phyloP scores from a whole-genome alignment of 2,329 filamentous ascomycete species.

The Aspergillus arachidicola region DNA sequence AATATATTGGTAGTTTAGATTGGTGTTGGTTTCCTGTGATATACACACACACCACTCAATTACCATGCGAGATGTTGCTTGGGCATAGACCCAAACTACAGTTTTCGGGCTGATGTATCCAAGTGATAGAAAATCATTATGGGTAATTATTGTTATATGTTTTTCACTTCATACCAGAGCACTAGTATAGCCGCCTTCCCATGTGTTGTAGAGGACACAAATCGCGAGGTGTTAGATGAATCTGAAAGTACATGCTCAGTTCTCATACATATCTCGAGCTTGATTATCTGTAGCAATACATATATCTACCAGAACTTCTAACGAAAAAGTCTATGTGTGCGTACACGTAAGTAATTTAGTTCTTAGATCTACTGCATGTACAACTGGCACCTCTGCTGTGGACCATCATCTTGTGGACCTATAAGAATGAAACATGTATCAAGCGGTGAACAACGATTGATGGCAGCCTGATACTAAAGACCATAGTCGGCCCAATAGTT shows the following conservation, averaged over 20 bases:
- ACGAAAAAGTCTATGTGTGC: background rate
- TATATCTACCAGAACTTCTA: background rate
- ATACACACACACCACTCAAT: background rate
- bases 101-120: background rate
- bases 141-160: background rate
- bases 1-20: background rate
- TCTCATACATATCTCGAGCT: background rate
- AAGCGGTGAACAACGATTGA: conserved; percentile 2
- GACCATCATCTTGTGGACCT: conserved; percentile 12
- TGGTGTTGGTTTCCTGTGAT: background rate
- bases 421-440: conserved; percentile 22
- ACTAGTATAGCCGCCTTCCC: background rate
- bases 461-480: background rate
- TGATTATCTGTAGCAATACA: background rate
- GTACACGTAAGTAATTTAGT: background rate
- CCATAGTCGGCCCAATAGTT: conserved; percentile 1
- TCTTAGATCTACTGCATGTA: conserved; percentile 8
- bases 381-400: conserved; percentile 14
- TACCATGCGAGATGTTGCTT: background rate
- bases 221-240: background rate
- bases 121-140: background rate
- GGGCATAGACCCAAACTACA: background rate
- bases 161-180: background rate
- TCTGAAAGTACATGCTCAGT: background rate
- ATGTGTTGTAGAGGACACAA: background rate